Base-by-base conservation (phyloP, 345 rosid species). In the Aethionema arabicum region DNA sequence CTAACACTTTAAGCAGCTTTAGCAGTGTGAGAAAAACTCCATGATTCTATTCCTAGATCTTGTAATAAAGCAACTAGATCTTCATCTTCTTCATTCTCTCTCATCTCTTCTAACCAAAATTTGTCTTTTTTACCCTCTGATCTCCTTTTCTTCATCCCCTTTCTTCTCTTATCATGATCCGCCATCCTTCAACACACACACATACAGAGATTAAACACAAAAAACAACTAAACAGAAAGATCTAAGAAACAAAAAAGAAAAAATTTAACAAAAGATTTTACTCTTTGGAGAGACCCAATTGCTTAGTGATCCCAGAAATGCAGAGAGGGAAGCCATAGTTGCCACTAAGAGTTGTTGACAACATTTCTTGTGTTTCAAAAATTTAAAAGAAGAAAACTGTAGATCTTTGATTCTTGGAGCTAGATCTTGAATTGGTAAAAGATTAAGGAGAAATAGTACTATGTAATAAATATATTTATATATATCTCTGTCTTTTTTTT, bases 131-230 rank as follows among this genome's bases (percentile, higher is more conserved):
- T 72, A 40, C 56, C 68, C 70, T 59, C 40, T 71, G 72, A 68
- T 76, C 72, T 72, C 72, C 61, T 77, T 55, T 65, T 80, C 65
- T 72, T 74, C 59, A 83, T 72, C 21, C 63, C 74, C 45, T 80
- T 78, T 58, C 85, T 74, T 68, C 82, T 80, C 53, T 44, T 69
- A 30, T 83, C 85, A 59, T 83, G 87, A 76, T 83, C 87, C 35
- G 76, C 80, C 65, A 83, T 72, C 70, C 87, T 80, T 63, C 55
- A 73, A 37, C 66, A 54, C 4, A 10, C 14, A 4, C 6, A 58
- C 3, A 52, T 27, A 11, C 16, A 65, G 37, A n/a, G 7, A 65
- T 21, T 21, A 21, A 1, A 49, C 1, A 39, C 1, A 14, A 0
- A 43, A 72, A 65, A 57, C 47, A 54, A 55, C 47, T 12, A 30